Evolutionary conservation across 495 filamentous ascomycete species (phyloP).

Genomic region (Umbilicaria muhlenbergii): DNA sequence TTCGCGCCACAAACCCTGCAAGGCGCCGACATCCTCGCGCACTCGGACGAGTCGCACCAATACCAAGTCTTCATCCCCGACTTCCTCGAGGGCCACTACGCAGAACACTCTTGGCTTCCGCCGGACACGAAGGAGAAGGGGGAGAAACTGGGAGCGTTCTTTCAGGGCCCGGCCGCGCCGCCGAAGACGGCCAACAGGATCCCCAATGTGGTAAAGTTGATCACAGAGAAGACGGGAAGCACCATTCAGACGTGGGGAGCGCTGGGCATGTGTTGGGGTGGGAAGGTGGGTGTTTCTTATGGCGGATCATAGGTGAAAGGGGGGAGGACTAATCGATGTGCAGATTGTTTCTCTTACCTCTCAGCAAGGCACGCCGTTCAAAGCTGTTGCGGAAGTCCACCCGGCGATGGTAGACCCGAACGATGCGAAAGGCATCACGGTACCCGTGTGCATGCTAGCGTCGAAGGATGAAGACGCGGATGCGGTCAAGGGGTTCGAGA

Average conservation of each 20-base stretch:
- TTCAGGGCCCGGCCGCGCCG: conserved; percentile 51
- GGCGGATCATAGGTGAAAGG: background rate
- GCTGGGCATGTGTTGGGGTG: conserved; percentile 93
- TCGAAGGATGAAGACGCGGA: conserved; percentile 49
- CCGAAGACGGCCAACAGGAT: conserved; percentile 46
- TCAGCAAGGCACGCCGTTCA: conserved; percentile 45
- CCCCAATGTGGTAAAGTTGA: conserved; percentile 41
- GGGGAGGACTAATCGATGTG: background rate
- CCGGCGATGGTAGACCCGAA: conserved; percentile 79
- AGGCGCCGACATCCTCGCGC: conserved; percentile 41
- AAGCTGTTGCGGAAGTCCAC: conserved; percentile 54
- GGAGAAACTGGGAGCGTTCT: conserved; percentile 60
- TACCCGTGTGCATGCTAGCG: conserved; percentile 50
- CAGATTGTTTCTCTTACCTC: conserved; percentile 46
- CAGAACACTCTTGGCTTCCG: conserved; percentile 43
- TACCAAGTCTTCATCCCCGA: conserved; percentile 44
- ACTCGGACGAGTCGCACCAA: conserved; percentile 27
- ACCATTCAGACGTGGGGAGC: conserved; percentile 64
- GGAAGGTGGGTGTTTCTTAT: conserved; percentile 40
- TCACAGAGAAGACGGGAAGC: conserved; percentile 31
- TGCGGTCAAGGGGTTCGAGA: conserved; percentile 57
- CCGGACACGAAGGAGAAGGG: conserved; percentile 70
- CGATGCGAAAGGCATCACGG: conserved; percentile 49
- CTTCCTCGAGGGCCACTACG: conserved; percentile 36
- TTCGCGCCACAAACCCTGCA: conserved; percentile 39